A percentile compares a stretch with the other conserved stretches of the same genome.
Conservation (phyloP, 1,139 yeast species). For the Waltiozyma sp. region DNA sequence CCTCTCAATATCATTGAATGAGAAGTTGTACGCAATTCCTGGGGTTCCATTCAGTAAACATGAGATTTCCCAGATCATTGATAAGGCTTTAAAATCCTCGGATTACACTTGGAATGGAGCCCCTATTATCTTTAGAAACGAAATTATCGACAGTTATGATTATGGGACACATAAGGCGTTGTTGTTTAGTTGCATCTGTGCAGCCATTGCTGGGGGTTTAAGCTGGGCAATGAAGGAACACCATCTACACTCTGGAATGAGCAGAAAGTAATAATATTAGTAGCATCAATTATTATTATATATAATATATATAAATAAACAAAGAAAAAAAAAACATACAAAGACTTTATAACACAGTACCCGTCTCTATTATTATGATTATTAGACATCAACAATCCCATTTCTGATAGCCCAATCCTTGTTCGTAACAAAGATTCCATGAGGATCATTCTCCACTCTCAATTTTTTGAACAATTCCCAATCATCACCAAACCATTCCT, state of each 20-base stretch:
- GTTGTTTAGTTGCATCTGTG: slow-evolving; percentile 28
- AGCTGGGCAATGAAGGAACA: slow-evolving; percentile 19
- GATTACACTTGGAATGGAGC: slow-evolving; percentile 38
- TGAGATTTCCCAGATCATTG: slow-evolving; percentile 33
- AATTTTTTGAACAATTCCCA: slow-evolving; percentile 47
- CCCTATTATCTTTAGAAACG: slow-evolving; percentile 36
- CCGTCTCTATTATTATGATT: too few species aligned
- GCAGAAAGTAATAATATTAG: slow-evolving; percentile 7
- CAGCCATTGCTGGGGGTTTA: slow-evolving; percentile 26
- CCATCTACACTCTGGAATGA: slow-evolving; percentile 15
- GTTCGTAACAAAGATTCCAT: slow-evolving; percentile 70
- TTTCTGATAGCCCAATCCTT: slow-evolving; percentile 71
- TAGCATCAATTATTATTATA: too few species aligned
- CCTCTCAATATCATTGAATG: slow-evolving; percentile 15
- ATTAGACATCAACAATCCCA: slow-evolving; percentile 40
- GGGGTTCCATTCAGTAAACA: slow-evolving; percentile 24
- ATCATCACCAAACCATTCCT: slow-evolving; percentile 74
- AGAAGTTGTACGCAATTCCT: slow-evolving; percentile 21
- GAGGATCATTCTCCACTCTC: slow-evolving; percentile 64
- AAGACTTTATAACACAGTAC: too few species aligned
- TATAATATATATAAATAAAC: too few species aligned
- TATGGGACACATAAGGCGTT: slow-evolving; percentile 35
- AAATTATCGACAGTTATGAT: slow-evolving; percentile 41
- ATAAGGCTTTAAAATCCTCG: slow-evolving; percentile 43
- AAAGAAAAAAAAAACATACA: too few species aligned